Evolutionary conservation across 1,284 basidiomycete species (phyloP).

Genomic region (Laetiporus sulphureus): DNA sequence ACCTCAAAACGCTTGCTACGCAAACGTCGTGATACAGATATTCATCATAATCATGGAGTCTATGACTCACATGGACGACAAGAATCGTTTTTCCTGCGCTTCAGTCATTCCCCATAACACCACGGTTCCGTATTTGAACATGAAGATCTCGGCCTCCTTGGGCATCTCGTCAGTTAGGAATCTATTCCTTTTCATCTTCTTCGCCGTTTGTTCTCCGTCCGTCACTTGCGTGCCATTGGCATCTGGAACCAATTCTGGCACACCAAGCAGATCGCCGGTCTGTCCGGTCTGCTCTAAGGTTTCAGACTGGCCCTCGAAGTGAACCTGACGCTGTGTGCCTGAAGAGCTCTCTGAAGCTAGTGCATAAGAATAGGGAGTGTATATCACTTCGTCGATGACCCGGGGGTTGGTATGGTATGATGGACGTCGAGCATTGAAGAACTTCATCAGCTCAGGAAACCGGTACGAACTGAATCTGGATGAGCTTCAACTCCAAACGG

Average conservation of each 20-base stretch:
- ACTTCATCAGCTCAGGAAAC: conserved; percentile 81
- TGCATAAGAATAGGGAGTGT: conserved; percentile 78
- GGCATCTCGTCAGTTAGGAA: conserved; percentile 48
- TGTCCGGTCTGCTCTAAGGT: conserved; percentile 25
- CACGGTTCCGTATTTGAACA: conserved; percentile 91
- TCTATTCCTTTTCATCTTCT: conserved; percentile 47
- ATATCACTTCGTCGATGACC: conserved; percentile 76
- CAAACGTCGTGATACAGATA: no score
- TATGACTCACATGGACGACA: conserved; percentile 74
- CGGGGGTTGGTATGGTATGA: conserved; percentile 84
- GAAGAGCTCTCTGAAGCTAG: conserved; percentile 25
- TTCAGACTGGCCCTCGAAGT: conserved; percentile 23
- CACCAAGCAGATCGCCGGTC: conserved; percentile 66
- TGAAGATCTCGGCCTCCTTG: conserved; percentile 82
- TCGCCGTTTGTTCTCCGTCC: conserved; percentile 24
- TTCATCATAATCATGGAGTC: no score
- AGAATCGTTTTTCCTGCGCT: conserved; percentile 82
- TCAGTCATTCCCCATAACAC: conserved; percentile 98
- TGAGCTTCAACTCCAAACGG: no score
- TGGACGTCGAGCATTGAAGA: conserved; percentile 75
- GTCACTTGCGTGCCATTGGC: conserved; percentile 11
- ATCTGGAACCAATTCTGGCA: conserved; percentile 52
- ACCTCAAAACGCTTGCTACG: conserved; percentile 87
- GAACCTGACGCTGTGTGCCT: conserved; percentile 19
- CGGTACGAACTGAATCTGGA: conserved; percentile 64